Conservation (phyloP, 2,329 filamentous ascomycete species). For the Hypoxylon sp. region DNA sequence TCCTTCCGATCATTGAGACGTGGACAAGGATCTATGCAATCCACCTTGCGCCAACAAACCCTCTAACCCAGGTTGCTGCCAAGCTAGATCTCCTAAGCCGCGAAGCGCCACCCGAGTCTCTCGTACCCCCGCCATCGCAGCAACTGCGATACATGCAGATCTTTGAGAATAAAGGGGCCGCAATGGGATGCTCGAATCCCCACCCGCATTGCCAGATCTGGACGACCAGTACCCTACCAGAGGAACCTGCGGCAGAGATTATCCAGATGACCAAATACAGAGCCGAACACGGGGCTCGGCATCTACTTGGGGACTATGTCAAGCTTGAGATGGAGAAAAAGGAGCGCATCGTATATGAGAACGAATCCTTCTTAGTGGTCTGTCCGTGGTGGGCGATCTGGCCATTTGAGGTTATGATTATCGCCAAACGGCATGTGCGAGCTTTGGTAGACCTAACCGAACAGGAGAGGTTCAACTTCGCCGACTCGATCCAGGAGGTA, state of each 20-base stretch:
- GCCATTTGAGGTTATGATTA: conserved; percentile 95
- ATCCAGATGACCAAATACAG: conserved; percentile 84
- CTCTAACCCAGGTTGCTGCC: conserved; percentile 65
- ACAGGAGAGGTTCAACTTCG: conserved; percentile 79
- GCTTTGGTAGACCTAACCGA: conserved; percentile 85
- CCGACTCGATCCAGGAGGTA: conserved; percentile 88
- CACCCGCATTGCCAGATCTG: conserved; percentile 98
- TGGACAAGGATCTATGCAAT: conserved; percentile 93
- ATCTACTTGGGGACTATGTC: conserved; percentile 90
- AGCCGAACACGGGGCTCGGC: conserved; percentile 77
- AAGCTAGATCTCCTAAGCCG: conserved; percentile 58
- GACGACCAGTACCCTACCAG: conserved; percentile 91
- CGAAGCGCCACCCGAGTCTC: conserved; percentile 56
- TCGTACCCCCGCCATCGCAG: conserved; percentile 70
- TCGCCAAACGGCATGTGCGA: conserved; percentile 86
- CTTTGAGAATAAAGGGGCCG: conserved; percentile 97
- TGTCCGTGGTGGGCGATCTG: conserved; percentile 99
- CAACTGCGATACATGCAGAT: conserved; percentile 99
- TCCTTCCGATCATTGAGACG: conserved; percentile 85
- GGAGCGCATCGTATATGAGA: conserved; percentile 91
- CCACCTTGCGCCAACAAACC: conserved; percentile 81
- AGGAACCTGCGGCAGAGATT: conserved; percentile 88
- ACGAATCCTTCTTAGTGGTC: conserved; percentile 85
- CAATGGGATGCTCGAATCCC: conserved; percentile 99
- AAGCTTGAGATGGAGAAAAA: conserved; percentile 84